Evolutionary conservation across 2,329 filamentous ascomycete genomes (phyloP), one percentile per base, ranked within the genome.

Genomic region (Xylaria sp.): DNA sequence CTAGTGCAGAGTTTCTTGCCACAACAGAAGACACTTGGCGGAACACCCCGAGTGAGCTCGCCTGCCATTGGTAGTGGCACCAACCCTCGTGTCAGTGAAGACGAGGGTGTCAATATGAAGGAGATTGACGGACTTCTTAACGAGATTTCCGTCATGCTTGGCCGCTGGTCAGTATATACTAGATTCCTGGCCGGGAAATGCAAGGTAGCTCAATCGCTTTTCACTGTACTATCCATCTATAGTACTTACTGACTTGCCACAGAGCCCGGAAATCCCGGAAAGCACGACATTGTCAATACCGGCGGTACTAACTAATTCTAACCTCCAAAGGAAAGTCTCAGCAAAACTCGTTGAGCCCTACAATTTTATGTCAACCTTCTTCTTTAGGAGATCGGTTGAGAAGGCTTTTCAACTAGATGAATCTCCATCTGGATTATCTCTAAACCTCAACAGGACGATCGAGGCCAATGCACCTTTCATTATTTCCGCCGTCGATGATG

Each of bases 391-490:
- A 58, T 97, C 94, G 0, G 94, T 99, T 1, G 96, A 99, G 78
- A 98, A 98, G 80, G 94, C 96, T 0, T 99, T 99, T 80, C 95
- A 99, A 79, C 85, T 99, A 55, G 96, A 99, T 78, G 97, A 99
- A 79, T 88, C 91, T 23, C 96, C 96, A 0, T 82, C 86, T 0
- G 94, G 94, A 23, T 84, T 99, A 23, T 92, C 92, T 0, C 84
- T 99, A 41, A 93, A 91, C 77, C 85, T 91, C 51, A 90, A 87
- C 76, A 92, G 87, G 76, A 85, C 91, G 3, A 85, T 97, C 52
- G 89, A 91, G 62, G 88, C 90, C 67, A 94, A 94, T 74, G 88
- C 94, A 2, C 96, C 96, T 0, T 97, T 93, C 77, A 97, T 99
- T 76, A 95, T 96, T 52, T 94, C 94, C 1, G 94, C 95, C 0